Conservation (phyloP, 345 rosid species). For the thale cress (Arabidopsis thaliana) region TAIR10.1 NC_003074.8:20034001-20034500, state of each 20-base stretch:
- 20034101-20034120: slow-evolving; percentile 28
- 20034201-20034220: slow-evolving; percentile 12
- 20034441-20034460: slow-evolving; percentile 30
- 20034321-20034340: slow-evolving; percentile 24
- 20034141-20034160: slow-evolving; percentile 32
- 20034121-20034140: slow-evolving; percentile 40
- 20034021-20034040: slow-evolving; percentile 65
- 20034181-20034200: slow-evolving; percentile 15
- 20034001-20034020: slow-evolving; percentile 83
- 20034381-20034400: slow-evolving; percentile 15
- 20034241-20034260: slow-evolving; percentile 12
- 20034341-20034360: slow-evolving; percentile 36
- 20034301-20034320: slow-evolving; percentile 22
- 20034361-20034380: slow-evolving; percentile 4
- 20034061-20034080: slow-evolving; percentile 72
- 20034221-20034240: slow-evolving; percentile 22
- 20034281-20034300: slow-evolving; percentile 32
- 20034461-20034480: slow-evolving; percentile 34
- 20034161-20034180: slow-evolving; percentile 25
- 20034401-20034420: neutral
- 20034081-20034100: slow-evolving; percentile 64
- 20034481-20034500: slow-evolving; percentile 32
- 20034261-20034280: slow-evolving; percentile 22
- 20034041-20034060: slow-evolving; percentile 61
- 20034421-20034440: neutral